phyloP scores from a whole-genome alignment of 768 basidiomycete genomes.

The Panaeolus papilionaceus region DNA sequence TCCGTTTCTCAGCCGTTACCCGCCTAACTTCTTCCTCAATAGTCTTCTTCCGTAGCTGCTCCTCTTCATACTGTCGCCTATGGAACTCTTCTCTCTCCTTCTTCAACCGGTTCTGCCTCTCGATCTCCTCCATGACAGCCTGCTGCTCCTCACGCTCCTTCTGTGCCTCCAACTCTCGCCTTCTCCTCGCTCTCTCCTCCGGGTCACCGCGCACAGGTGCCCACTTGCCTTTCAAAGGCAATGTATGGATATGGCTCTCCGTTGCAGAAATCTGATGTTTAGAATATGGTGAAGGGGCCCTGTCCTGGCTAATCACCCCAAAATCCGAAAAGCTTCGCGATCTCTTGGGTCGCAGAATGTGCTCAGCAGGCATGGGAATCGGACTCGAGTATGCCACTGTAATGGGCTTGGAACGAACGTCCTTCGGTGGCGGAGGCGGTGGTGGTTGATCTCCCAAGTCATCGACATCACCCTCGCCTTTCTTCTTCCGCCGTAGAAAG shows the following conservation, averaged over 20 bases:
- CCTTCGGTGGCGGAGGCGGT: constrained; percentile 56
- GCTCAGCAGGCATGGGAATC: constrained; percentile 18
- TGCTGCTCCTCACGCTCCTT: constrained; percentile 51
- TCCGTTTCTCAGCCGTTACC: constrained; percentile 43
- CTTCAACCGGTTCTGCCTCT: constrained; percentile 46
- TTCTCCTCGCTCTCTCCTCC: constrained; percentile 38
- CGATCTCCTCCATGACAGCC: constrained; percentile 50
- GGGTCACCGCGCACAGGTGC: constrained; percentile 35
- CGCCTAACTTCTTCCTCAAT: constrained; percentile 48
- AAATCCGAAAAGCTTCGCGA: constrained; percentile 48
- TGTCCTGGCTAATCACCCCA: constrained; percentile 42
- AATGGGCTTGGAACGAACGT: constrained; percentile 33
- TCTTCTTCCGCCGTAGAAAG: constrained; percentile 49
- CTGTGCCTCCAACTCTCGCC: constrained; percentile 38
- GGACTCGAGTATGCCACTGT: constrained; percentile 26
- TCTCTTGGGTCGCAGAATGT: constrained; percentile 30
- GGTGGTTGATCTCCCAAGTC: constrained; percentile 33
- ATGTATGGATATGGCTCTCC: constrained; percentile 21
- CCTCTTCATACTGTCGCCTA: constrained; percentile 50
- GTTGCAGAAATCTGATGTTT: constrained; percentile 18
- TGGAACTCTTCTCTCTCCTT: constrained; percentile 48
- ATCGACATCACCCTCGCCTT: constrained; percentile 33
- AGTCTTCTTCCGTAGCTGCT: constrained; percentile 43
- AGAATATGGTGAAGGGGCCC: constrained; percentile 22
- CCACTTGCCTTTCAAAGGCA: constrained; percentile 47